phyloP scores from a whole-genome alignment of 257 asterid genomes.

The Scutellaria baicalensis region DNA sequence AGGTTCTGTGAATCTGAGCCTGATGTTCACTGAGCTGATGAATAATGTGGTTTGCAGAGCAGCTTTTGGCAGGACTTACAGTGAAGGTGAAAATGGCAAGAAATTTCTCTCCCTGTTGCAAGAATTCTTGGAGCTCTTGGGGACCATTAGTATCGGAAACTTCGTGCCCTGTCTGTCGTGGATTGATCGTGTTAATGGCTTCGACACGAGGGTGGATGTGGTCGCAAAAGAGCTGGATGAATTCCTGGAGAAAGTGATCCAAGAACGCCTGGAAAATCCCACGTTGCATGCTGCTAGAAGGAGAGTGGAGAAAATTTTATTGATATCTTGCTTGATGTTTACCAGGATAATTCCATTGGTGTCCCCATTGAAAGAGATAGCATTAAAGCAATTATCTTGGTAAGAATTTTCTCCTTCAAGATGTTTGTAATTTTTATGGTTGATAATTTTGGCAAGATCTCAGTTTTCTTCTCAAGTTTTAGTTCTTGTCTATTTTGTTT shows the following conservation, averaged over 20 bases:
- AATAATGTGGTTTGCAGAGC: constrained; percentile 28
- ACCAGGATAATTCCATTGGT: constrained; percentile 11
- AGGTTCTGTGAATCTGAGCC: constrained; percentile 17
- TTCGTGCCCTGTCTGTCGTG: constrained; percentile 22
- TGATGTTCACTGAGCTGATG: constrained; percentile 5
- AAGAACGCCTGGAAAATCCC: constrained; percentile 1
- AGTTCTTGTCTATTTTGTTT: not conserved
- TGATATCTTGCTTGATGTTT: constrained; percentile 31
- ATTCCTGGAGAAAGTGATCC: constrained; percentile 25
- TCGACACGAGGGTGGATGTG: constrained; percentile 19
- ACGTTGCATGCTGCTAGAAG: too few species aligned
- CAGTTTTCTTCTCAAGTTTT: not conserved
- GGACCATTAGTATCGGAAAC: constrained; percentile 15
- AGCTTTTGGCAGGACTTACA: constrained; percentile 30
- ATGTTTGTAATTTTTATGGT: not conserved
- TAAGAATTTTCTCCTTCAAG: not conserved
- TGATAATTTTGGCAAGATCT: not conserved
- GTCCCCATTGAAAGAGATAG: constrained; percentile 22
- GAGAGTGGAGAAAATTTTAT: constrained; percentile 16
- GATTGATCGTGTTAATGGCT: constrained; percentile 29
- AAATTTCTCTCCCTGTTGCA: not conserved
- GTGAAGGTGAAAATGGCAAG: constrained; percentile 14
- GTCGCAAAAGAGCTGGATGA: constrained; percentile 15
- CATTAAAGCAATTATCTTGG: constrained; percentile 31
- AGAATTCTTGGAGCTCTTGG: constrained; percentile 21